phyloP scores from a whole-genome alignment of 306 rosid species.

The Malus sieversii region DNA sequence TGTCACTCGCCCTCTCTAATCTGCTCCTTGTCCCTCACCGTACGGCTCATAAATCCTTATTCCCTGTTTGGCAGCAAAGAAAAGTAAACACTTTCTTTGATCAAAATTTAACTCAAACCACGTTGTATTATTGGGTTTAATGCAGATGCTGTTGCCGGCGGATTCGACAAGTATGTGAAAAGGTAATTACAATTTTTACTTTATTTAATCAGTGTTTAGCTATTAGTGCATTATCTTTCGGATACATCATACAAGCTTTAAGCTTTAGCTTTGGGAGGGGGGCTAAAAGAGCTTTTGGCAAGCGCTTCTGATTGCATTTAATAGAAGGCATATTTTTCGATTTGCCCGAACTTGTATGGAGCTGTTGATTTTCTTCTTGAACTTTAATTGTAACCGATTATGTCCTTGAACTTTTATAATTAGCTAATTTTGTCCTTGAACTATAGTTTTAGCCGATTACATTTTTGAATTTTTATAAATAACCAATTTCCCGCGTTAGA shows the following conservation, averaged over 20 bases:
- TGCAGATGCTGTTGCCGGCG: slow-evolving; percentile 58
- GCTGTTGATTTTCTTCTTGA: no score
- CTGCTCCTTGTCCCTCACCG: slow-evolving; percentile 45
- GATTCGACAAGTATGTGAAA: slow-evolving; percentile 66
- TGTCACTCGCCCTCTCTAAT: slow-evolving; percentile 50
- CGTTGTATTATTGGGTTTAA: background rate
- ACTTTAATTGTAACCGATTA: no score
- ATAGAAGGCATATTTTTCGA: no score
- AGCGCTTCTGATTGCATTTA: no score
- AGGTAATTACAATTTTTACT: slow-evolving; percentile 28
- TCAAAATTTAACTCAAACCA: background rate
- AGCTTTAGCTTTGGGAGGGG: background rate
- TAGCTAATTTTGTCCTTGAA: no score
- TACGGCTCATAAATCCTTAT: slow-evolving; percentile 2
- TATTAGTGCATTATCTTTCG: background rate
- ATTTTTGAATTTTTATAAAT: no score
- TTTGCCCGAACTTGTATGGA: no score
- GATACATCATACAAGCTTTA: background rate
- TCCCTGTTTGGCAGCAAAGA: background rate
- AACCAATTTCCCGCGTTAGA: no score
- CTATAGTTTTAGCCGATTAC: no score
- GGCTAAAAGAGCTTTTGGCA: background rate
- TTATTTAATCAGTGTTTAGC: background rate
- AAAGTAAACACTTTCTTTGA: background rate
- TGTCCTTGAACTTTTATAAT: no score